A percentile compares a stretch with the other conserved stretches of the same genome.
Evolutionary conservation across 208 protist genomes (phyloP).

Genomic region (Borovskyia barvae): DNA sequence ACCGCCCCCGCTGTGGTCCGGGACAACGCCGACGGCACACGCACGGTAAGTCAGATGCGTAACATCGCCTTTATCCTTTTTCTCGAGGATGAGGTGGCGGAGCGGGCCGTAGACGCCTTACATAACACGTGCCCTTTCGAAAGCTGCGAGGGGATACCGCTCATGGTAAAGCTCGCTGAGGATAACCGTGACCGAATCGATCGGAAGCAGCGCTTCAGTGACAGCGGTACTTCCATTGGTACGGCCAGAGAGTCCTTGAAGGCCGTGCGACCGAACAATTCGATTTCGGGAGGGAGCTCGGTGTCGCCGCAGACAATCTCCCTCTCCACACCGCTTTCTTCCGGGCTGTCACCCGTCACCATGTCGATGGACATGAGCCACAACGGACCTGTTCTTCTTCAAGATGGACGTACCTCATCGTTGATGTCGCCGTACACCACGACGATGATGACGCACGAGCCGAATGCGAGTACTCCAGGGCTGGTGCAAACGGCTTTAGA

Average conservation of each 20-base stretch:
- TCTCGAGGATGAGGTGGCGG: constrained; percentile 50
- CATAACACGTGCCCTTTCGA: constrained; percentile 69
- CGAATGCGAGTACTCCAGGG: no score
- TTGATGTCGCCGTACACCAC: no score
- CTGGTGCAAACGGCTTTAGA: constrained; percentile 20
- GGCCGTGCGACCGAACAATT: no score
- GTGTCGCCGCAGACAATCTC: constrained; percentile 5
- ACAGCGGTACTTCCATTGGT: no score
- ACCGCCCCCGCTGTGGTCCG: constrained; percentile 35
- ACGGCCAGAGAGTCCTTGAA: no score
- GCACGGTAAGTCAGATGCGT: constrained; percentile 19
- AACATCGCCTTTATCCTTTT: constrained; percentile 83
- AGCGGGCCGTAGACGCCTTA: constrained; percentile 40
- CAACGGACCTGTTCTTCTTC: neutral
- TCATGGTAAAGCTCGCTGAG: constrained; percentile 72
- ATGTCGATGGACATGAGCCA: constrained; percentile 8
- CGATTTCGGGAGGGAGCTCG: neutral
- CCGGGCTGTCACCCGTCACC: constrained; percentile 12
- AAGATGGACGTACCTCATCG: constrained; percentile 4
- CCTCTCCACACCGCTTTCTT: constrained; percentile 12
- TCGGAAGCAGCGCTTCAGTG: constrained; percentile 25
- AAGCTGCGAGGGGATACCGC: constrained; percentile 48
- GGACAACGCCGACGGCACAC: constrained; percentile 4
- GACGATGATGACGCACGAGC: no score
- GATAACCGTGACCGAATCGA: constrained; percentile 53